Conservation (phyloP, 176 grass and related monocot genomes). For the Aegilops tauschii region DNA sequence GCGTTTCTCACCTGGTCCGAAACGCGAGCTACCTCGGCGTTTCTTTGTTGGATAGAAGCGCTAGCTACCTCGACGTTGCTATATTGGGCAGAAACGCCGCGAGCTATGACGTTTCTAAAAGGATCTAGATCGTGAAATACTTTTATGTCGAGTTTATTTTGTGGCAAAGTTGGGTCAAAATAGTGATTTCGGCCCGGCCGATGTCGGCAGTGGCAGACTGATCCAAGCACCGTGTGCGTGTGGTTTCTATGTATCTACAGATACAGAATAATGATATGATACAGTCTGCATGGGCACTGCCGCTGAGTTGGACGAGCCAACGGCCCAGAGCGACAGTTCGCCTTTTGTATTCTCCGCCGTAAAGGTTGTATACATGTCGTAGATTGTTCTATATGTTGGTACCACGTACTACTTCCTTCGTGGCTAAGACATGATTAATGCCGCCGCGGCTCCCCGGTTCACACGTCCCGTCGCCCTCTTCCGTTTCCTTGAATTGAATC, state of each 20-base stretch:
- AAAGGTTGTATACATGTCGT: background rate
- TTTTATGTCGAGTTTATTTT: too few species aligned
- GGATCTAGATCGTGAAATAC: too few species aligned
- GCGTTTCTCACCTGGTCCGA: too few species aligned
- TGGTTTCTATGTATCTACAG: background rate
- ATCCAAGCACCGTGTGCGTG: background rate
- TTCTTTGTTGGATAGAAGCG: too few species aligned
- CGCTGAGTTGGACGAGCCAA: background rate
- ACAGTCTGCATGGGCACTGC: background rate
- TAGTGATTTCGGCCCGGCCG: background rate
- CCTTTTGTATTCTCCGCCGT: background rate
- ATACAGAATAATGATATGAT: too few species aligned
- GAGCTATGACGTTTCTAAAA: too few species aligned
- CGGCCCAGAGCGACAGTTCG: background rate
- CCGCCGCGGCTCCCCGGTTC: background rate
- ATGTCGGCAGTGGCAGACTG: background rate
- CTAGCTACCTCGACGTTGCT: too few species aligned
- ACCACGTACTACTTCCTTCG: slow-evolving; percentile 1
- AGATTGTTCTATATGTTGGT: background rate
- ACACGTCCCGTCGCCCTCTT: background rate
- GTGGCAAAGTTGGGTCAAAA: too few species aligned
- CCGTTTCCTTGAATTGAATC: background rate
- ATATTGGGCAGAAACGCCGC: too few species aligned
- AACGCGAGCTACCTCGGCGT: too few species aligned
- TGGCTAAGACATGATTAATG: slow-evolving; percentile 4